Evolutionary conservation across 2,329 filamentous ascomycete genomes (phyloP).

Genomic region (Verticillium nonalfalfae): DNA sequence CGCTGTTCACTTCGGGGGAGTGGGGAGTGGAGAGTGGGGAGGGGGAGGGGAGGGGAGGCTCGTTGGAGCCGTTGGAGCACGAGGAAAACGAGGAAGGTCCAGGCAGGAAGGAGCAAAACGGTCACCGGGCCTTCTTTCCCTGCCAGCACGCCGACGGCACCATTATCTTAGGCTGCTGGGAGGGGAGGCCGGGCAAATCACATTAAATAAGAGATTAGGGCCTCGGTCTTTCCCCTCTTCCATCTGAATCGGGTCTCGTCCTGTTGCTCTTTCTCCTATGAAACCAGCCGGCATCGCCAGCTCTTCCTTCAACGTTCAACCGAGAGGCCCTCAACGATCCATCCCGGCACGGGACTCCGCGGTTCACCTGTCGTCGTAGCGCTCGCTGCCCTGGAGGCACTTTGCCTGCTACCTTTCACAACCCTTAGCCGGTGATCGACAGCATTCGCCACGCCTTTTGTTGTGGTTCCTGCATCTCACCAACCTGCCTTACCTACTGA

Average conservation of each 20-base stretch:
- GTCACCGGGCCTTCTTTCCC: neutral
- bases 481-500: neutral
- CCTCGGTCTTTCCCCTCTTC: neutral
- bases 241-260: neutral
- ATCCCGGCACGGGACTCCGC: too few species aligned
- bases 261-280: neutral
- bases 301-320: too few species aligned
- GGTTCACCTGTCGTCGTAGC: too few species aligned
- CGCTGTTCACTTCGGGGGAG: neutral
- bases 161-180: neutral
- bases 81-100: neutral
- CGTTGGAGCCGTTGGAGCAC: neutral
- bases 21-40: neutral
- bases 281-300: neutral
- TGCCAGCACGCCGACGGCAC: neutral
- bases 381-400: too few species aligned
- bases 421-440: neutral
- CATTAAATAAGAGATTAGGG: neutral
- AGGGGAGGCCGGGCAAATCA: neutral
- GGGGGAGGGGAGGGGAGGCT: neutral
- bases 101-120: neutral
- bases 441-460: neutral
- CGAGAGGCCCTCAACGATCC: too few species aligned
- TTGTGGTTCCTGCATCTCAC: conserved; percentile 6
- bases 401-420: too few species aligned